Conservation (phyloP, 192 early-diverging fungal genomes). For the Backusella sp. region DNA sequence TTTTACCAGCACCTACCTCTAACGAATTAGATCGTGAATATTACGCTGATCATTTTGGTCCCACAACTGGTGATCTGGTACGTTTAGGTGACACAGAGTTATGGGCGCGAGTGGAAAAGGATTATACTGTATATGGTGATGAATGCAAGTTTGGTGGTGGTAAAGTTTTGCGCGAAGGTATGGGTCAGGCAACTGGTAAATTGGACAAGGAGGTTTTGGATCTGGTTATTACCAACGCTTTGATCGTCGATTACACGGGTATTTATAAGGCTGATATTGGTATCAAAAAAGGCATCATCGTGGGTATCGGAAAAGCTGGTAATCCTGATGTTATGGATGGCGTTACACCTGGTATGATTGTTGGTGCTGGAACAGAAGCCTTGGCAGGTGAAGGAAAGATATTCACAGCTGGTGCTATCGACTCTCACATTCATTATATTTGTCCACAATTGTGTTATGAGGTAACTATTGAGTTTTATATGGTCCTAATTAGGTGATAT, state of each 20-base stretch:
- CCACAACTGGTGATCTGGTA: constrained; percentile 88
- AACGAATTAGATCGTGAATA: constrained; percentile 73
- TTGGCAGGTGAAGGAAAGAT: constrained; percentile 90
- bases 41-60: constrained; percentile 91
- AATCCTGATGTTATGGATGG: constrained; percentile 98
- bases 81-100: constrained; percentile 85
- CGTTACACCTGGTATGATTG: constrained; percentile 84
- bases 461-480: constrained; percentile 33
- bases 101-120: constrained; percentile 85
- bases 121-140: constrained; percentile 90
- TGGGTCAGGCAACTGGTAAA: constrained; percentile 83
- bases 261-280: constrained; percentile 99
- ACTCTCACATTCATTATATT: constrained; percentile 96
- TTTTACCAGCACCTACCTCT: constrained; percentile 41
- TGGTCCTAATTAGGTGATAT: background rate
- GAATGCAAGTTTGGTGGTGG: constrained; percentile 97
- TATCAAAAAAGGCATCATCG: constrained; percentile 80
- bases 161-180: constrained; percentile 92
- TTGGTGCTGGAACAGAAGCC: constrained; percentile 89
- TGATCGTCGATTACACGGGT: constrained; percentile 91
- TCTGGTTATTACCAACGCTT: constrained; percentile 92
- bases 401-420: constrained; percentile 91
- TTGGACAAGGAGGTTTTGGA: constrained; percentile 76
- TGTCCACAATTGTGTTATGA: constrained; percentile 89
- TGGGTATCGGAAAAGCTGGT: constrained; percentile 95